These are phyloP conservation scores for Sporobolomyces pararoseus DNA, from an alignment of 768 basidiomycete species.

Conservation along the genomic window DNA sequence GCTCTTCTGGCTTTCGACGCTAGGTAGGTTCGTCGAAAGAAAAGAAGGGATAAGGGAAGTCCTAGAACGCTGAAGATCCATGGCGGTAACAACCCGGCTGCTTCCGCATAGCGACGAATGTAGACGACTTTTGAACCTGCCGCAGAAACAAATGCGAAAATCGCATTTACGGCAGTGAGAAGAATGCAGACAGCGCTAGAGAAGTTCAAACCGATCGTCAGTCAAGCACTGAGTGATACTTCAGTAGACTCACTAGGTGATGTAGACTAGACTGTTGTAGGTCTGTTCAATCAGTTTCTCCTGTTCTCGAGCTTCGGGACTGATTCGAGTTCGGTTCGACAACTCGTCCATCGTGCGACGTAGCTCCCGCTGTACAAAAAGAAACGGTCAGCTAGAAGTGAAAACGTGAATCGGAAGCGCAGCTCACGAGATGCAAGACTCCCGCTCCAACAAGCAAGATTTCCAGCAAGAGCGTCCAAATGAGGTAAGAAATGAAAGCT, in stretches of 20 bases:
- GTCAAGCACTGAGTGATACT: background rate
- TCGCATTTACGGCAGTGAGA: constrained; percentile 14
- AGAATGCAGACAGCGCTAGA: background rate
- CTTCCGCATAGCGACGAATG: background rate
- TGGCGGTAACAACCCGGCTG: constrained; percentile 13
- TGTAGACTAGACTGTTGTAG: constrained; percentile 7
- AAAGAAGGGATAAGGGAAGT: constrained; percentile 10
- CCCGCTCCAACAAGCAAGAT: constrained; percentile 7
- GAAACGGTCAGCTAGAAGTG: background rate
- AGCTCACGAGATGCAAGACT: constrained; percentile 16
- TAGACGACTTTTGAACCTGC: constrained; percentile 8
- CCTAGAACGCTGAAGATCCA: constrained; percentile 26
- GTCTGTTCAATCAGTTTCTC: constrained; percentile 8
- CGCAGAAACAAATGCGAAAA: constrained; percentile 15
- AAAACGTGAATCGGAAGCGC: background rate
- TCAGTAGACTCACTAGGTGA: constrained; percentile 2
- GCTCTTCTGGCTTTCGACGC: background rate
- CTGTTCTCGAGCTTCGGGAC: constrained; percentile 15
- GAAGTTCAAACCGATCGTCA: background rate
- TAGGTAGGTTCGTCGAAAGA: constrained; percentile 19
- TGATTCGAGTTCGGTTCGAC: background rate
- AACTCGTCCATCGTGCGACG: constrained; percentile 26
- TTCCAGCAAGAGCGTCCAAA: background rate
- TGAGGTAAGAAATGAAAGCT: constrained; percentile 16
- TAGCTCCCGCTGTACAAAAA: constrained; percentile 12